A percentile compares a stretch with the other conserved stretches of the same genome.
Evolutionary conservation across 805 yeast genomes (phyloP).

Genomic region (Blastobotrys parvus): DNA sequence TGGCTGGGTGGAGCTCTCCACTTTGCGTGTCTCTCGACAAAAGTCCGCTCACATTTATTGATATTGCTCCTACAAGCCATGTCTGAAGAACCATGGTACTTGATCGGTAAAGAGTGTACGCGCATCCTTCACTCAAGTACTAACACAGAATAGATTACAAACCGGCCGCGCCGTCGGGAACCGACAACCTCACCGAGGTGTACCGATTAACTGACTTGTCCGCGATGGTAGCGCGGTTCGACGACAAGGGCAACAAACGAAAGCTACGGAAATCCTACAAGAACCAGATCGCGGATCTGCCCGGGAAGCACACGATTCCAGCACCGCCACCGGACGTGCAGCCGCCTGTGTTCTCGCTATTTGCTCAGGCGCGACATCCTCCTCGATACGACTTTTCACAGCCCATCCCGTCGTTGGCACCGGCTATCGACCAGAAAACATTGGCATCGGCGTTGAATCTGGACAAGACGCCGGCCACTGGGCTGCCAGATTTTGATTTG

Average conservation of each 20-base stretch:
- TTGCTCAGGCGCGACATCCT: slow-evolving; percentile 21
- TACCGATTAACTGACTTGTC: slow-evolving; percentile 66
- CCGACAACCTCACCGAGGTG: slow-evolving; percentile 57
- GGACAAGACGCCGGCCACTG: slow-evolving; percentile 57
- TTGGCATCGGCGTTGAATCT: slow-evolving; percentile 46
- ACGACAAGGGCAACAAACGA: slow-evolving; percentile 85
- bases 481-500: slow-evolving; percentile 71
- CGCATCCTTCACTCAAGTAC: no score
- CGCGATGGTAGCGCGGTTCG: slow-evolving; percentile 73
- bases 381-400: slow-evolving; percentile 11
- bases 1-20: no score
- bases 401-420: slow-evolving; percentile 41
- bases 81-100: no score
- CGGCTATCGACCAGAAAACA: slow-evolving; percentile 42
- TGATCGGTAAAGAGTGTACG: no score
- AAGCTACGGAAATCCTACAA: slow-evolving; percentile 92
- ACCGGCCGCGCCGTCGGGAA: slow-evolving; percentile 39
- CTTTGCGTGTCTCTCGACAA: no score
- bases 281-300: slow-evolving; percentile 79
- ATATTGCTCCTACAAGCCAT: no score
- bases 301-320: slow-evolving; percentile 46
- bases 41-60: no score
- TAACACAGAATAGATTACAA: no score
- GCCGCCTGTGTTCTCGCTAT: slow-evolving; percentile 14
- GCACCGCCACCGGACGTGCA: slow-evolving; percentile 17